Evolutionary conservation across 805 yeast genomes (phyloP), one percentile per base, ranked within the genome.

Genomic region (Candida boidinii): DNA sequence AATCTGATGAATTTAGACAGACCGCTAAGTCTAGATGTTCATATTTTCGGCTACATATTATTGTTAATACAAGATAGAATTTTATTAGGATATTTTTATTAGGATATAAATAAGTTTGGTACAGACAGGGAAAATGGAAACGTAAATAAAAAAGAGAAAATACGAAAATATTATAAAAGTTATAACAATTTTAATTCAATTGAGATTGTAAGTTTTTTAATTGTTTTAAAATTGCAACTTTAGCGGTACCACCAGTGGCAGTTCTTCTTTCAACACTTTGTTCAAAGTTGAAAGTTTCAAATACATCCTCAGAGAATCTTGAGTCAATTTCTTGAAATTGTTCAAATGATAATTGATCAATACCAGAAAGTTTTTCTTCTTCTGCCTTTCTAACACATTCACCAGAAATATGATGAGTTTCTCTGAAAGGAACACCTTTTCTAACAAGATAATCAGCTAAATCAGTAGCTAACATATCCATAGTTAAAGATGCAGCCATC

Each of bases 381-480:
- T 92, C 99, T 5, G 97, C 96, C 28, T 63, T 58, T 41, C 94
- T 77, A 29, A 92, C 99, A 64, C 96, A 92, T 59, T 87, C 95
- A 36, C 99, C 99, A 6, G 96, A 86, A 40, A 92, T 92, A 59
- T 92, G 97, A 64, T 92, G 99, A 1, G 98, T 92, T 63, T 92
- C 97, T 68, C 99, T 85, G 66, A 92, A 92, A 36, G 98, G 98
- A 44, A 92, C 98, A 39, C 98, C 98, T 59, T 81, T 88, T 65
- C 96, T 80, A 32, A 92, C 99, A 44, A 92, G 70, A 58, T 92
- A 92, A 58, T 92, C 99, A 26, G 99, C 99, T 47, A 92, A 71
- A 57, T 92, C 99, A 21, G 99, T 92, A 15, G 98, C 98, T 48
- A 92, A 73, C 98, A 92, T 92, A 61, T 92, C 98, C 95, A 90